A percentile compares a stretch with the other conserved stretches of the same genome.
These are phyloP conservation scores for Aspergillus avenaceus DNA, from an alignment of 495 filamentous ascomycete genomes.

Conservation along the genomic window DNA sequence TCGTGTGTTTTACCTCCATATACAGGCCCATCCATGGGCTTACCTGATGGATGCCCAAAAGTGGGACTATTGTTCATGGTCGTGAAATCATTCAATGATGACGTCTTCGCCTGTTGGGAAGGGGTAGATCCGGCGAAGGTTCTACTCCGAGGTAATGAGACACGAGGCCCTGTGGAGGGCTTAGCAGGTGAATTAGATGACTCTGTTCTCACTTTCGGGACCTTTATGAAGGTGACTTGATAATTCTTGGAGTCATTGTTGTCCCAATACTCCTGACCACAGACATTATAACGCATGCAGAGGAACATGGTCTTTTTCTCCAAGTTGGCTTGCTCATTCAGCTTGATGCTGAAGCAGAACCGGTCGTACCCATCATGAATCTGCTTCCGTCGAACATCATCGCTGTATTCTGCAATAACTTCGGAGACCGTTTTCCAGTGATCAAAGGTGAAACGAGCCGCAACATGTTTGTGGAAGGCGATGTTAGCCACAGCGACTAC, in stretches of 20 bases:
- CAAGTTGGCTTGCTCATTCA: conserved; percentile 84
- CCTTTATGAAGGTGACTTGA: conserved; percentile 86
- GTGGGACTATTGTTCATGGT: conserved; percentile 51
- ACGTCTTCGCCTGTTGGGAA: conserved; percentile 60
- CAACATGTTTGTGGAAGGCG: conserved; percentile 82
- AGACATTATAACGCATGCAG: conserved; percentile 84
- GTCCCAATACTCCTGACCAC: conserved; percentile 90
- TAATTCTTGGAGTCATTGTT: conserved; percentile 85
- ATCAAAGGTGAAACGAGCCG: conserved; percentile 90
- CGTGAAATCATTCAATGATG: conserved; percentile 66
- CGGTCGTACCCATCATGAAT: conserved; percentile 69
- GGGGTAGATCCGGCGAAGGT: conserved; percentile 38
- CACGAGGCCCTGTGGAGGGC: conserved; percentile 45
- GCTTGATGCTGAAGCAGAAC: conserved; percentile 90
- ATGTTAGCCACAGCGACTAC: conserved; percentile 82
- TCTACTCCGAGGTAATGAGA: conserved; percentile 74
- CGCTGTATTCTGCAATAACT: conserved; percentile 79
- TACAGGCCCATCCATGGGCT: conserved; percentile 49
- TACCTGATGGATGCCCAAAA: conserved; percentile 53
- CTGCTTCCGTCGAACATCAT: conserved; percentile 68
- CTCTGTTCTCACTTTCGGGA: conserved; percentile 55
- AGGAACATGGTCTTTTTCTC: conserved; percentile 87
- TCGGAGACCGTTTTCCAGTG: conserved; percentile 98
- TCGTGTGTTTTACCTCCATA: conserved; percentile 26
- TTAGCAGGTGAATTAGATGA: conserved; percentile 42